A percentile compares a stretch with the other conserved stretches of the same genome.
These are phyloP conservation scores for Magnolia changhungtana DNA, from an alignment of 164 flowering plant genomes.

Conservation along the genomic window DNA sequence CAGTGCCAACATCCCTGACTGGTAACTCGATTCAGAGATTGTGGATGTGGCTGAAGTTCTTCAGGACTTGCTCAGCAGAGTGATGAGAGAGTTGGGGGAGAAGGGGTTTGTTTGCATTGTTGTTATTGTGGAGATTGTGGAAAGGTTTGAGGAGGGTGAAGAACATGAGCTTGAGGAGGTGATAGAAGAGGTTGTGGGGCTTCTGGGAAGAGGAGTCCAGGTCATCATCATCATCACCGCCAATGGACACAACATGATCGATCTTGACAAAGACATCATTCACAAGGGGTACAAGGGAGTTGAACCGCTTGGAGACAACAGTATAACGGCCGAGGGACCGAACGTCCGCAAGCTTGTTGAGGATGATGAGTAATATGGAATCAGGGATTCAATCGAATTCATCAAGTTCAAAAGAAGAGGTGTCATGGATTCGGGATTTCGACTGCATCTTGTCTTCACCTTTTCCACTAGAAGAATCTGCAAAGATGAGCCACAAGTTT, in stretches of 20 bases:
- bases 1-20: slow-evolving; percentile 18
- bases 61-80: slow-evolving; percentile 27
- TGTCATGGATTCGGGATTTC: no score
- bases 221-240: neutral
- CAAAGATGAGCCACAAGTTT: no score
- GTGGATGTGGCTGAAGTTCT: slow-evolving; percentile 30
- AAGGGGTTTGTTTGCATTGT: slow-evolving; percentile 9
- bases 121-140: slow-evolving; percentile 4
- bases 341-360: slow-evolving; percentile 45
- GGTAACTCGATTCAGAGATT: slow-evolving; percentile 41
- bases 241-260: neutral
- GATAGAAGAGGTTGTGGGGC: neutral
- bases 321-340: slow-evolving; percentile 37
- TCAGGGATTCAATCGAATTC: slow-evolving; percentile 49
- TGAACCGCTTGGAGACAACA: slow-evolving; percentile 38
- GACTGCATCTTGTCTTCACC: no score
- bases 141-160: slow-evolving; percentile 12
- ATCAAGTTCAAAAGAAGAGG: neutral
- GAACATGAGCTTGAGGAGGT: slow-evolving; percentile 8
- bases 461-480: no score
- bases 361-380: slow-evolving; percentile 38
- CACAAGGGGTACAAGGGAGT: neutral
- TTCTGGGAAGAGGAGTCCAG: neutral
- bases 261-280: neutral
- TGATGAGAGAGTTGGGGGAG: slow-evolving; percentile 9